Conservation (phyloP, 2,329 filamentous ascomycete genomes). For the Immersiporthe knoxdaviesiana region DNA sequence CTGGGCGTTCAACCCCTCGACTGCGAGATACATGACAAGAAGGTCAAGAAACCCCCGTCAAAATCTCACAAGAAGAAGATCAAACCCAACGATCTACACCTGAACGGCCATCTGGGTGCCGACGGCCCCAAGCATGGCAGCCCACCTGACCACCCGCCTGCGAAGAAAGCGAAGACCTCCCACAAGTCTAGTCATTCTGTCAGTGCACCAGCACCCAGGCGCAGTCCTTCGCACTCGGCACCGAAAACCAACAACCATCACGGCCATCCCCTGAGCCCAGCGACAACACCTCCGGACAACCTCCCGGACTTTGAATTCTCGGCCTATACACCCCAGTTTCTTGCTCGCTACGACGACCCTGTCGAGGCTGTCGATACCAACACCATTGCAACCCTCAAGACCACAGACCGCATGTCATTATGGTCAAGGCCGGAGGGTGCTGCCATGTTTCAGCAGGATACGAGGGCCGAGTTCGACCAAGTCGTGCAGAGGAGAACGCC, state of each 20-base stretch:
- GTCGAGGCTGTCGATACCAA: slow-evolving; percentile 70
- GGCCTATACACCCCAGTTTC: slow-evolving; percentile 72
- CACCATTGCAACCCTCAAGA: slow-evolving; percentile 73
- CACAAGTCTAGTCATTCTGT: slow-evolving; percentile 80
- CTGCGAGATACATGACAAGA: slow-evolving; percentile 65
- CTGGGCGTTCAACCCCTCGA: slow-evolving; percentile 48
- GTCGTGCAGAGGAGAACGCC: slow-evolving; percentile 60
- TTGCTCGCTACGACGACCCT: slow-evolving; percentile 70
- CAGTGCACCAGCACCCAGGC: slow-evolving; percentile 67
- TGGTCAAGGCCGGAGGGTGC: slow-evolving; percentile 73
- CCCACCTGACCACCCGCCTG: slow-evolving; percentile 56
- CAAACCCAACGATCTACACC: slow-evolving; percentile 47
- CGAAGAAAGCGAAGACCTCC: slow-evolving; percentile 80
- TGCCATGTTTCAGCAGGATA: slow-evolving; percentile 67
- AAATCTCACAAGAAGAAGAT: slow-evolving; percentile 38
- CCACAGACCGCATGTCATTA: slow-evolving; percentile 73
- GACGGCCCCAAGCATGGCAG: slow-evolving; percentile 56
- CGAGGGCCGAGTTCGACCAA: slow-evolving; percentile 66
- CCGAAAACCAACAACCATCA: slow-evolving; percentile 58
- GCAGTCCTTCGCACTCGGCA: slow-evolving; percentile 68
- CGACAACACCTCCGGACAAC: slow-evolving; percentile 71
- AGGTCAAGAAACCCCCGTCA: slow-evolving; percentile 69
- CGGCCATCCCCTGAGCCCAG: slow-evolving; percentile 71
- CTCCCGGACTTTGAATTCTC: slow-evolving; percentile 65
- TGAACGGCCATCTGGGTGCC: slow-evolving; percentile 67